Evolutionary conservation across 2,329 filamentous ascomycete species (phyloP), one percentile per base, ranked within the genome.

Genomic region (Colletotrichum sp.): DNA sequence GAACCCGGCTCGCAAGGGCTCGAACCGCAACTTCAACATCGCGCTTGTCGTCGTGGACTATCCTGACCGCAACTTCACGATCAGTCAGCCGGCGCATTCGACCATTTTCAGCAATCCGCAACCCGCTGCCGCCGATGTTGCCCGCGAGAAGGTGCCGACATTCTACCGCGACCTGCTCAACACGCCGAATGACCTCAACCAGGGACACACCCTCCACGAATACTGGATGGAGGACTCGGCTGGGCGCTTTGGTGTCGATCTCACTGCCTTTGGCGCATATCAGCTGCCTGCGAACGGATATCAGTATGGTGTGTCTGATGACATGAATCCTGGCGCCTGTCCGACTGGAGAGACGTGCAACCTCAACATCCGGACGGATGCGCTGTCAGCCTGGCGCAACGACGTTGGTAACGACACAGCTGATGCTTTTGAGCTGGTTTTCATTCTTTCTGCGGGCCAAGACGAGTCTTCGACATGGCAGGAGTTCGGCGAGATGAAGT

Each of bases 221-320:
- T 90, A 91, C 79, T 90, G 89, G 89, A 90, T 90, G 89, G 88
- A 88, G 69, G 89, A 90, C 80, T 89, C 88, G 2, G 87, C 85
- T 15, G 89, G 89, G 4, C 85, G 86, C 21, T 90, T 87, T 74
- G 89, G 89, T 16, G 89, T 90, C 10, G 87, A 90, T 72, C 78
- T 91, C 79, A 90, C 88, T 1, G 86, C 87, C 0, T 91, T 90
- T 72, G 89, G 89, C 0, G 84, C 88, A 0, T 90, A 90, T 73
- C 82, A 83, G n/a, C 82, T 91, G 81, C 89, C 89, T 1, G 81
- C 81, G 4, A 82, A 84, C 32, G 85, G 85, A 2, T 90, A 86
- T 72, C 88, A 90, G 78, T 90, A 91, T 66, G 89, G 89, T 13
- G 80, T 90, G 9, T 87, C 88, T 55, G 83, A 87, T 71, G 84